A percentile compares a stretch with the other conserved stretches of the same genome.
phyloP scores from a whole-genome alignment of 2,329 filamentous ascomycete genomes.

The Orbilia brochopaga region DNA sequence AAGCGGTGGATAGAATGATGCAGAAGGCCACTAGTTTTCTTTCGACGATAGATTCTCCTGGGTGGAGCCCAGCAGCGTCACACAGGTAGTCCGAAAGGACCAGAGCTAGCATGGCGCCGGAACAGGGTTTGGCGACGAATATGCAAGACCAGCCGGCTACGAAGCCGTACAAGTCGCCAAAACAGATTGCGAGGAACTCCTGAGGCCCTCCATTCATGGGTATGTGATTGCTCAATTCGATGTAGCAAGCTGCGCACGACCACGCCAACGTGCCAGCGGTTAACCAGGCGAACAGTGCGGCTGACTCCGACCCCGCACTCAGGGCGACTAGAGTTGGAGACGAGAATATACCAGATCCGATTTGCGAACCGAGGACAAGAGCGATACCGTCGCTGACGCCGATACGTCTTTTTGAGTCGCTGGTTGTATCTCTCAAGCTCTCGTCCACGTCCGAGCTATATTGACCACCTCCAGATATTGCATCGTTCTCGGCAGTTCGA shows the following conservation, averaged over 20 bases:
- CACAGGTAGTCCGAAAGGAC: slow-evolving; percentile 60
- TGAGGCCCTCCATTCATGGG: slow-evolving; percentile 62
- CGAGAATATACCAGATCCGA: slow-evolving; percentile 62
- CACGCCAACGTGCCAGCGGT: slow-evolving; percentile 61
- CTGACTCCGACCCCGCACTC: slow-evolving; percentile 60
- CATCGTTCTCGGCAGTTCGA: not conserved
- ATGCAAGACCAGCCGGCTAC: slow-evolving; percentile 61
- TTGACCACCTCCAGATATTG: not conserved
- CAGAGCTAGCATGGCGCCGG: slow-evolving; percentile 60
- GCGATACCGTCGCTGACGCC: slow-evolving; percentile 56
- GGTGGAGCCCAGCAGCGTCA: slow-evolving; percentile 55
- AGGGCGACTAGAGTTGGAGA: slow-evolving; percentile 60
- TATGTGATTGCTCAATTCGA: slow-evolving; percentile 61
- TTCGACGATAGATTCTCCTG: slow-evolving; percentile 51
- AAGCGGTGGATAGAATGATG: slow-evolving; percentile 58
- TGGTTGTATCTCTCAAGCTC: not conserved
- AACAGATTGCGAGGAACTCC: slow-evolving; percentile 60
- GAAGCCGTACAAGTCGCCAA: slow-evolving; percentile 60
- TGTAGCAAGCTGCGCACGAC: slow-evolving; percentile 62
- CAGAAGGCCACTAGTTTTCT: slow-evolving; percentile 58
- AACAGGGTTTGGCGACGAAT: slow-evolving; percentile 60
- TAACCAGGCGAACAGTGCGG: slow-evolving; percentile 60
- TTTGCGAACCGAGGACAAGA: slow-evolving; percentile 61
- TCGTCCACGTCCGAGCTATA: not conserved
- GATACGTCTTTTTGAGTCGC: not conserved